Evolutionary conservation across 805 yeast genomes (phyloP).

Genomic region (Saccharomycopsis schoenii): DNA sequence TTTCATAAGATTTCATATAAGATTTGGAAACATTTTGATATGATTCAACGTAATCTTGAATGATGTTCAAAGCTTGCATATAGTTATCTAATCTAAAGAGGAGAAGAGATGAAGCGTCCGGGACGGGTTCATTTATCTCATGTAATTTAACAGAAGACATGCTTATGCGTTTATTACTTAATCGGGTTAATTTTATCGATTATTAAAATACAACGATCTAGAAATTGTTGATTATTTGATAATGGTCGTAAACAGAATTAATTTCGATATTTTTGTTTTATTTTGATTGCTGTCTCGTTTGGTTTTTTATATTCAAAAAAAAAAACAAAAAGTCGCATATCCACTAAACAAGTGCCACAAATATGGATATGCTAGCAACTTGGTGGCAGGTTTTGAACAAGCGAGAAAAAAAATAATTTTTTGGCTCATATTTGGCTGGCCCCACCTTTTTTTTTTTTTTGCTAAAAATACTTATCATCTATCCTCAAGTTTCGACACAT

Average conservation of each 20-base stretch:
- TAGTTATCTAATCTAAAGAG: slow-evolving; percentile 14
- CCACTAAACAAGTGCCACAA: background rate
- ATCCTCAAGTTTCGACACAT: background rate
- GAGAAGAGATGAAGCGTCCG: slow-evolving; percentile 14
- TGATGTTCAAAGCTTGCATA: slow-evolving; percentile 12
- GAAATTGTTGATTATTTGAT: no score
- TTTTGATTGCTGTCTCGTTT: no score
- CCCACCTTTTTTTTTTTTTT: background rate
- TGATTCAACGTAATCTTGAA: slow-evolving; percentile 17
- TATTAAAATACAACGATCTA: no score
- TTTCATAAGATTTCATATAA: slow-evolving; percentile 15
- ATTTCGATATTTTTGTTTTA: no score
- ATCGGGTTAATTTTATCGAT: no score
- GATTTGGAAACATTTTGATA: slow-evolving; percentile 15
- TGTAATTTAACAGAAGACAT: slow-evolving; percentile 4
- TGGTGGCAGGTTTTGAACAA: background rate
- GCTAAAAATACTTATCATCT: background rate
- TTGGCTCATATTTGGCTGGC: background rate
- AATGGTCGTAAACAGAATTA: no score
- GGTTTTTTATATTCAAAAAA: no score
- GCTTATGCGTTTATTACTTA: background rate
- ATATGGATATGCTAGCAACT: background rate
- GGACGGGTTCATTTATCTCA: slow-evolving; percentile 17
- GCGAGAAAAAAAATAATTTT: no score
- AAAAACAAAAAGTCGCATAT: background rate